These are phyloP conservation scores for Metschnikowia picachoensis DNA, from an alignment of 805 yeast species.

Conservation along the genomic window DNA sequence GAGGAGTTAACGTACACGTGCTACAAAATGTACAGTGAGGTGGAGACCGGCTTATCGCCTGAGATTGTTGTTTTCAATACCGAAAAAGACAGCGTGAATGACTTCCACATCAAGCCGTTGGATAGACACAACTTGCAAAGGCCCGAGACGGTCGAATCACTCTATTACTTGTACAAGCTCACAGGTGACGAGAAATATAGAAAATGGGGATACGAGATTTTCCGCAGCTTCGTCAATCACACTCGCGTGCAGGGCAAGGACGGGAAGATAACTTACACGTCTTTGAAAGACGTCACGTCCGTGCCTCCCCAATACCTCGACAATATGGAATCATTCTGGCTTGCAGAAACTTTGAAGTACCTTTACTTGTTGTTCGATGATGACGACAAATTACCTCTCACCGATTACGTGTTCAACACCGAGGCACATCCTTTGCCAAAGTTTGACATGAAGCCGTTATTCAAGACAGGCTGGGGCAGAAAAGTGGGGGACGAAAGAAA, in stretches of 20 bases:
- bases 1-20: constrained; percentile 77
- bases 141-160: constrained; percentile 90
- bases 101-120: constrained; percentile 62
- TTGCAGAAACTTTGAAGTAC: constrained; percentile 89
- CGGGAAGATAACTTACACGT: constrained; percentile 52
- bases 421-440: constrained; percentile 94
- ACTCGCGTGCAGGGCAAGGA: constrained; percentile 44
- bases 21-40: constrained; percentile 75
- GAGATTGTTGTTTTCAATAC: constrained; percentile 84
- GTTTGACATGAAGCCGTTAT: constrained; percentile 47
- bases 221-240: constrained; percentile 62
- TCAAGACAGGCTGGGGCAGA: constrained; percentile 63
- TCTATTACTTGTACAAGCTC: constrained; percentile 73
- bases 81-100: constrained; percentile 42
- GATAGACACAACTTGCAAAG: constrained; percentile 87
- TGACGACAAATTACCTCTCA: constrained; percentile 58
- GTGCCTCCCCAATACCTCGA: constrained; percentile 54
- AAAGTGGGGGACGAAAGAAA: constrained; percentile 21
- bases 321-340: constrained; percentile 90
- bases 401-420: constrained; percentile 75
- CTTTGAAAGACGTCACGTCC: constrained; percentile 61
- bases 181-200: constrained; percentile 80
- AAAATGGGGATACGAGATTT: constrained; percentile 86
- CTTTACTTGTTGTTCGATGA: constrained; percentile 49
- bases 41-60: constrained; percentile 76